A percentile compares a stretch with the other conserved stretches of the same genome.
Evolutionary conservation across 164 flowering plant species (phyloP).

Genomic region (Aristolochia contorta): DNA sequence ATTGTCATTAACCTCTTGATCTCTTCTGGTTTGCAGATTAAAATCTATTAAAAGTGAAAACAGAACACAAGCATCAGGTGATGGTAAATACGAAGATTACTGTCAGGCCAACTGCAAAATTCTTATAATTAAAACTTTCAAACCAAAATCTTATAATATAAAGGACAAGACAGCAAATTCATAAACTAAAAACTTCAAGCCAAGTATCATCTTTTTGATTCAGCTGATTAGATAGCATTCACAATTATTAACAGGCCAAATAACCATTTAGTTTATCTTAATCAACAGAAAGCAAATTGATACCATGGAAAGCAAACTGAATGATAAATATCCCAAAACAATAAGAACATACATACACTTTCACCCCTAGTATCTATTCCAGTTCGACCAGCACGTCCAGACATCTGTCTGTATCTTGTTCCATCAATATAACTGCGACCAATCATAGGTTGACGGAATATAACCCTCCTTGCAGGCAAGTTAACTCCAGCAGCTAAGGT

Average conservation of each 20-base stretch:
- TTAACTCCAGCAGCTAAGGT: conserved; percentile 99
- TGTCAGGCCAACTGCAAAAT: too few relatives aligned
- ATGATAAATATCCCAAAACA: conserved; percentile 3
- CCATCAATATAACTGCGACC: conserved; percentile 97
- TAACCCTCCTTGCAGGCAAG: conserved; percentile 93
- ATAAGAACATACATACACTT: conserved; percentile 58
- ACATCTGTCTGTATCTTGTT: conserved; percentile 88
- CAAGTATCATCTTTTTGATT: too few relatives aligned
- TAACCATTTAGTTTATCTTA: too few relatives aligned
- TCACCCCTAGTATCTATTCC: conserved; percentile 98
- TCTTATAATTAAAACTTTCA: too few relatives aligned
- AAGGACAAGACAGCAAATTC: too few relatives aligned
- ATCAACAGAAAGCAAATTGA: not conserved
- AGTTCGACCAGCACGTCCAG: conserved; percentile 99
- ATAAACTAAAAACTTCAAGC: too few relatives aligned
- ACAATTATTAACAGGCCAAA: too few relatives aligned
- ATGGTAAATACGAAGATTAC: too few relatives aligned
- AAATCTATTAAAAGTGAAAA: conserved; percentile 34
- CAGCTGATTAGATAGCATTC: too few relatives aligned
- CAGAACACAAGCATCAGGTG: not conserved
- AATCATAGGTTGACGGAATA: conserved; percentile 91
- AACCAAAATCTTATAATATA: too few relatives aligned
- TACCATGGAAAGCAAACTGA: not conserved
- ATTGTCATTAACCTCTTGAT: conserved; percentile 52
- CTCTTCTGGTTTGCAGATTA: conserved; percentile 88